phyloP scores from a whole-genome alignment of 2,329 filamentous ascomycete species.

The Cadophora sp. region DNA sequence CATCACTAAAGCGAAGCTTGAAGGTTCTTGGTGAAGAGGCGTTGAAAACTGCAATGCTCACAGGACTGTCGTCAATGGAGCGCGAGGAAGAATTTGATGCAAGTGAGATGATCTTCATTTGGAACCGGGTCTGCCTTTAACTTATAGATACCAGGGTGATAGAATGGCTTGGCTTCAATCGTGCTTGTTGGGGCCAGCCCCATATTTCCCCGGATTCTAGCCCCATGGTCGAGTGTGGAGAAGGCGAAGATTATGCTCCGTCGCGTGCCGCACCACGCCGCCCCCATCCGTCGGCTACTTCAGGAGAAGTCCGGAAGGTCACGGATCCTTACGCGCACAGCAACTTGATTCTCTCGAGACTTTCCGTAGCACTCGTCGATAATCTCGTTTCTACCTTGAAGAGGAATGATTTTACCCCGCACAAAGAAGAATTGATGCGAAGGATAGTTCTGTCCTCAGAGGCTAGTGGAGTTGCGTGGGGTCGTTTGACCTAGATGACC shows the following conservation, averaged over 20 bases:
- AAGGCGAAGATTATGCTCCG: neutral
- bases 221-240: neutral
- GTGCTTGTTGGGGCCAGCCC: neutral
- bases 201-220: neutral
- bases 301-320: neutral
- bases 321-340: neutral
- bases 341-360: neutral
- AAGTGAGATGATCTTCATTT: neutral
- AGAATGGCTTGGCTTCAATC: neutral
- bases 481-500: neutral
- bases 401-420: neutral
- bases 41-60: neutral
- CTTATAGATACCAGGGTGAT: neutral
- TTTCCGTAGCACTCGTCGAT: neutral
- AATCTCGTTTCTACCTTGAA: too few species aligned
- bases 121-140: neutral
- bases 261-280: neutral
- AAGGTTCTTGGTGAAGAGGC: neutral
- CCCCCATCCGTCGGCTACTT: neutral
- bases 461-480: neutral
- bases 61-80: neutral
- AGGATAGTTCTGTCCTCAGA: neutral
- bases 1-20: neutral
- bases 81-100: neutral
- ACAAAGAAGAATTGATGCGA: neutral